These are phyloP conservation scores for Colletotrichum tanaceti DNA, from an alignment of 2,329 filamentous ascomycete species.

Conservation along the genomic window DNA sequence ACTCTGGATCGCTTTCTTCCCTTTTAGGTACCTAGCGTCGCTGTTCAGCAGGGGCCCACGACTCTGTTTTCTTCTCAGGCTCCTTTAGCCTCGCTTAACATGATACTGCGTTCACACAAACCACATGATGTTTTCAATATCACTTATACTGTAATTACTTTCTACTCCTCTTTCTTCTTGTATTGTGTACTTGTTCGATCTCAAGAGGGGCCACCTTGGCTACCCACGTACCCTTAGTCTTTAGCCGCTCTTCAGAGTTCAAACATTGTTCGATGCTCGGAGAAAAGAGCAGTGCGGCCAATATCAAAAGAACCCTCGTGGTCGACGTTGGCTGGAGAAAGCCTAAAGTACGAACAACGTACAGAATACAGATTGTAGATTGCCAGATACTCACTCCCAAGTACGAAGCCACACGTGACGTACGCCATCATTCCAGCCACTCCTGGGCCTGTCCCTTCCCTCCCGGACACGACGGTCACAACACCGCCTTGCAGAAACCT, in stretches of 20 bases:
- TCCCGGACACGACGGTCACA: conserved; percentile 21
- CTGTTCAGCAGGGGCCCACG: conserved; percentile 4
- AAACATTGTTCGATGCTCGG: neutral
- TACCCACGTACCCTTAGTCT: no score
- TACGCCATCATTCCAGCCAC: conserved; percentile 36
- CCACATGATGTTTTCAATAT: no score
- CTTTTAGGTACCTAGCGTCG: no score
- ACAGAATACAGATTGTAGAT: no score
- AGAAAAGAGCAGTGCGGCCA: neutral
- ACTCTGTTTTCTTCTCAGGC: conserved; percentile 8
- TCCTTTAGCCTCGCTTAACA: conserved; percentile 10
- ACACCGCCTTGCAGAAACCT: conserved; percentile 35
- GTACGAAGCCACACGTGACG: conserved; percentile 36
- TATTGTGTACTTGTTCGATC: no score
- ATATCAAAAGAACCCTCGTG: conserved; percentile 1
- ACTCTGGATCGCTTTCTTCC: conserved; percentile 17
- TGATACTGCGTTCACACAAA: no score
- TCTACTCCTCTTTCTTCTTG: no score
- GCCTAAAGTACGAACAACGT: no score
- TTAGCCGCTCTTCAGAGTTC: no score
- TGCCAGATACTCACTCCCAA: neutral
- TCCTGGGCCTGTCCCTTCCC: conserved; percentile 19
- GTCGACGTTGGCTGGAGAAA: conserved; percentile 4
- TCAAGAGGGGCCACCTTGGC: no score
- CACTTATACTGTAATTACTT: no score